Evolutionary conservation across 1,139 yeast species (phyloP).

Genomic region (Suhomyces coccinellae): DNA sequence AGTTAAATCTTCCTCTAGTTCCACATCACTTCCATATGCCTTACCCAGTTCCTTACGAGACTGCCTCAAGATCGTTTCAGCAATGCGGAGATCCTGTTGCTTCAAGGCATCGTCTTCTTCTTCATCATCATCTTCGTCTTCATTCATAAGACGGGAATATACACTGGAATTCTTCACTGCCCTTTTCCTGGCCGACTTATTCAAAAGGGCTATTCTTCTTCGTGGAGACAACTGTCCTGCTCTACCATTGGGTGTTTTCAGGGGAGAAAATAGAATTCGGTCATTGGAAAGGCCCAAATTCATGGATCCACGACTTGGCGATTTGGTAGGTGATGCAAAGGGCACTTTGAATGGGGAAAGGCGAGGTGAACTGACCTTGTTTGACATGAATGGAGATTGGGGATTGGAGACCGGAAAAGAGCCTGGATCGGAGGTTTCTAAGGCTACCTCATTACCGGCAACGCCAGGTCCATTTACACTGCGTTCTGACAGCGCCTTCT

Average conservation of each 20-base stretch:
- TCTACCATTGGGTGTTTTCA: conserved; percentile 43
- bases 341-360: conserved; percentile 2
- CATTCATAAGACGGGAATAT: conserved; percentile 36
- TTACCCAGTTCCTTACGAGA: conserved; percentile 22
- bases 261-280: conserved; percentile 26
- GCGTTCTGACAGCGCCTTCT: not conserved
- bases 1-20: conserved; percentile 29
- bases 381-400: conserved; percentile 2
- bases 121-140: conserved; percentile 34
- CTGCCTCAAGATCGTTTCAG: conserved; percentile 40
- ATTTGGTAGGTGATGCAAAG: conserved; percentile 11
- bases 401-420: not conserved
- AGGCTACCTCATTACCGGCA: not conserved
- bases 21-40: conserved; percentile 33
- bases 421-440: not conserved
- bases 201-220: conserved; percentile 44
- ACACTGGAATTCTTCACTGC: conserved; percentile 36
- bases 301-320: conserved; percentile 29
- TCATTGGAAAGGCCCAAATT: conserved; percentile 11
- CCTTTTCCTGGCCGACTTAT: conserved; percentile 51
- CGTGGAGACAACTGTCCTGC: conserved; percentile 49
- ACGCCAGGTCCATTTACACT: not conserved
- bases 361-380: not conserved
- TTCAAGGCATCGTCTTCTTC: conserved; percentile 28
- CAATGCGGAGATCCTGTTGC: conserved; percentile 44